These are phyloP conservation scores for Incumbomyces lentus DNA, from an alignment of 2,329 filamentous ascomycete genomes.

Conservation along the genomic window DNA sequence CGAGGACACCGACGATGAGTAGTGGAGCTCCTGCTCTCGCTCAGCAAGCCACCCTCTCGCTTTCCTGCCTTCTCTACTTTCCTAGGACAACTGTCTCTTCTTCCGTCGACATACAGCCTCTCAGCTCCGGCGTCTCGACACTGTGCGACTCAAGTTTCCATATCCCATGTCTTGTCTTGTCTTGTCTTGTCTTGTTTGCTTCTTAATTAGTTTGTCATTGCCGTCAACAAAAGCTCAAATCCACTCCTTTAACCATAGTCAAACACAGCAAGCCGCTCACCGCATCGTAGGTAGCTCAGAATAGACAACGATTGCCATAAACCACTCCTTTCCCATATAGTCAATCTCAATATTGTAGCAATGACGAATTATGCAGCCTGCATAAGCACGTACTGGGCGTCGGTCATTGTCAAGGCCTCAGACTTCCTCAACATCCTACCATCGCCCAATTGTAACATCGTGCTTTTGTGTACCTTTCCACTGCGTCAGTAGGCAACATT, in stretches of 20 bases:
- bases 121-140: not conserved
- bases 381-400: too few species aligned
- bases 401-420: too few species aligned
- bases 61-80: too few species aligned
- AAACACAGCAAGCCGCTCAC: not conserved
- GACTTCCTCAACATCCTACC: too few species aligned
- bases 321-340: not conserved
- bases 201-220: too few species aligned
- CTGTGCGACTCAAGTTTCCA: not conserved
- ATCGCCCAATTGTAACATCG: too few species aligned
- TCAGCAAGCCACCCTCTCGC: not conserved
- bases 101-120: not conserved
- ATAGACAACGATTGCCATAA: constrained; percentile 8
- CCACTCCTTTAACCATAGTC: constrained; percentile 2
- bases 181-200: too few species aligned
- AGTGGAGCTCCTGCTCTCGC: constrained; percentile 16
- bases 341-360: too few species aligned
- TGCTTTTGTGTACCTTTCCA: too few species aligned
- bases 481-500: too few species aligned
- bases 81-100: not conserved
- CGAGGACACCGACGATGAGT: constrained; percentile 53
- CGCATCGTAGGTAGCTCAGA: not conserved
- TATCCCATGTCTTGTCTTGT: too few species aligned
- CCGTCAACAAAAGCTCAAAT: not conserved
- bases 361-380: too few species aligned